Evolutionary conservation across 306 rosid genomes (phyloP).

Genomic region (Inga oerstediana): DNA sequence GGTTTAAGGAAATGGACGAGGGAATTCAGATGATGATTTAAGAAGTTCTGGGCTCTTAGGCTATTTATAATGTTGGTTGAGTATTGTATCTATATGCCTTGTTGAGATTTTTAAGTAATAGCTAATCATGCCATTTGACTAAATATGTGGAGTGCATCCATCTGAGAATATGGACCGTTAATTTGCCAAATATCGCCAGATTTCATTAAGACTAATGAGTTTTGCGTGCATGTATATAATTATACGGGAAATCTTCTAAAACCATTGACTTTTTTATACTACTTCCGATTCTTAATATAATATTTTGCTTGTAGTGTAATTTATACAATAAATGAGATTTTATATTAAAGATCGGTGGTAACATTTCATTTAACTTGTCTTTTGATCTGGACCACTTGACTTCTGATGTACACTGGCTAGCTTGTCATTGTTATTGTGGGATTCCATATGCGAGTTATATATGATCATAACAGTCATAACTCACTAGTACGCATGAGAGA

Average conservation of each 20-base stretch:
- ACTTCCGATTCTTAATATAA: no score
- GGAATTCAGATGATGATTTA: no score
- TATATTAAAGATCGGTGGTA: no score
- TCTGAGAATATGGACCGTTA: conserved; percentile 16
- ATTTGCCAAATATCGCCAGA: background rate
- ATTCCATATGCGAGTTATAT: background rate
- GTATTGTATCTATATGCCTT: no score
- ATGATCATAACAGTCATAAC: background rate
- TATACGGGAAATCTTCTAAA: background rate
- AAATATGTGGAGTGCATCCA: conserved; percentile 30
- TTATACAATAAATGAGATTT: no score
- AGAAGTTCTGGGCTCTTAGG: no score
- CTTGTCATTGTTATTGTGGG: background rate
- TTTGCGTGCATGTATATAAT: background rate
- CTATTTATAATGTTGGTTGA: no score
- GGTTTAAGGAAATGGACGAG: no score
- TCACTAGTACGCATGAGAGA: background rate
- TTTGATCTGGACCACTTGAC: background rate
- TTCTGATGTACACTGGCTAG: background rate
- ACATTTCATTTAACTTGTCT: background rate
- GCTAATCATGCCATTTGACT: conserved; percentile 35
- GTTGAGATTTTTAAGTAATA: no score
- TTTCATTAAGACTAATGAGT: background rate
- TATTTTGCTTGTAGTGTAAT: no score
- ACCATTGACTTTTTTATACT: background rate